phyloP scores from a whole-genome alignment of 1,284 basidiomycete genomes.

The Ceratorhiza oryzae-sativae region DNA sequence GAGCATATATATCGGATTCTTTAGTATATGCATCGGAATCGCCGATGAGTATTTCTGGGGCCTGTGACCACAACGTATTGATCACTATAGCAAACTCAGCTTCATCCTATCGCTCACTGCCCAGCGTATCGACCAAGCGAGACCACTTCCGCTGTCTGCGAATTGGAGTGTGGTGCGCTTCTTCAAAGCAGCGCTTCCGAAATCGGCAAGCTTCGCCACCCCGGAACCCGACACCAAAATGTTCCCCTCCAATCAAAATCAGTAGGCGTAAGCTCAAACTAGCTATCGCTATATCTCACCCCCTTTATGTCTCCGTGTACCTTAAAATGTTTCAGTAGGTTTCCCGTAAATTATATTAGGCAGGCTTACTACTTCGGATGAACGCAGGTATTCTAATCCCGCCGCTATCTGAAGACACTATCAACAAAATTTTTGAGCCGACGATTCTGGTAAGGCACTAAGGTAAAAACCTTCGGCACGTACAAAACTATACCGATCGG shows the following conservation, averaged over 20 bases:
- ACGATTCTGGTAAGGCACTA: too few species aligned
- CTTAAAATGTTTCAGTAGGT: neutral
- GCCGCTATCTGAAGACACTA: conserved; percentile 14
- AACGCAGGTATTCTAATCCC: conserved; percentile 5
- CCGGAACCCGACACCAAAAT: neutral
- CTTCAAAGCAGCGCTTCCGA: neutral
- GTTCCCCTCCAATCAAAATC: neutral
- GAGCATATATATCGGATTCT: conserved; percentile 16
- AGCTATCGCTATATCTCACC: neutral
- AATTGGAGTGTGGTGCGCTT: conserved; percentile 14
- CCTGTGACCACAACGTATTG: neutral
- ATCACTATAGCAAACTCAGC: neutral
- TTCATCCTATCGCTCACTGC: neutral
- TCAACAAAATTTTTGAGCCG: neutral
- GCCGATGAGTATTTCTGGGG: neutral
- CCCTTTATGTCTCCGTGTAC: conserved; percentile 19
- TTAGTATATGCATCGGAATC: neutral
- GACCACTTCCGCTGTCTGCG: neutral
- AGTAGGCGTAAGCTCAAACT: neutral
- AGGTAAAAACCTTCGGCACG: neutral
- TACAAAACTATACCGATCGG: neutral
- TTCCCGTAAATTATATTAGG: neutral
- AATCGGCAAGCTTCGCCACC: neutral
- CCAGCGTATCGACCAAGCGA: neutral
- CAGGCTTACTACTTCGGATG: neutral